A percentile compares a stretch with the other conserved stretches of the same genome.
These are phyloP conservation scores for Protomyces arabidopsidicola DNA, from an alignment of 1,139 yeast genomes.

Conservation along the genomic window DNA sequence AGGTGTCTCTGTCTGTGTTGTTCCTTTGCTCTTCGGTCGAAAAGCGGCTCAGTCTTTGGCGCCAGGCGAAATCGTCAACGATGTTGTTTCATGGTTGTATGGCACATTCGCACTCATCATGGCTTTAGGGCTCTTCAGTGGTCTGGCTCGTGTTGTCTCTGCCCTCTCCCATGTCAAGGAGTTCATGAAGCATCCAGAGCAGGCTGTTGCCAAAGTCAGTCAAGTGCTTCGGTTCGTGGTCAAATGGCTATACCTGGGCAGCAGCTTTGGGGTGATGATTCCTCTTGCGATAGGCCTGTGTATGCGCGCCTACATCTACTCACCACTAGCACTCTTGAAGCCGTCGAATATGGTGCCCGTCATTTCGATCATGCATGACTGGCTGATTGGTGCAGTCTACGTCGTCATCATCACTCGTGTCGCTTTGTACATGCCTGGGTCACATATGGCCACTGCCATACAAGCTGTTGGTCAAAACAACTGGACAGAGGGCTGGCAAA, in stretches of 20 bases:
- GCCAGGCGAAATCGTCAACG: conserved; percentile 4
- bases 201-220: not conserved
- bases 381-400: conserved; percentile 27
- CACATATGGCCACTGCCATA: not conserved
- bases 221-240: not conserved
- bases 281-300: conserved; percentile 6
- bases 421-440: conserved; percentile 16
- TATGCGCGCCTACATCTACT: conserved; percentile 13
- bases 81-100: conserved; percentile 4
- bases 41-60: not conserved
- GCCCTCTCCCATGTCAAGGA: not conserved
- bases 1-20: not conserved
- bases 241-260: conserved; percentile 11
- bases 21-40: conserved; percentile 15
- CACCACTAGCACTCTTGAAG: conserved; percentile 25
- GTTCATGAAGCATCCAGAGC: not conserved
- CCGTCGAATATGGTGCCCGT: conserved; percentile 12
- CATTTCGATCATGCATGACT: conserved; percentile 23
- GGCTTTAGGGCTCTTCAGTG: not conserved
- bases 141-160: not conserved
- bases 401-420: conserved; percentile 14
- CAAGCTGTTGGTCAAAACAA: not conserved
- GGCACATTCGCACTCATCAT: conserved; percentile 1
- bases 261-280: not conserved
- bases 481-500: conserved; percentile 24